A percentile compares a stretch with the other conserved stretches of the same genome.
phyloP scores from a whole-genome alignment of 2,329 filamentous ascomycete genomes.

The Calonectria pseudoreteaudii region DNA sequence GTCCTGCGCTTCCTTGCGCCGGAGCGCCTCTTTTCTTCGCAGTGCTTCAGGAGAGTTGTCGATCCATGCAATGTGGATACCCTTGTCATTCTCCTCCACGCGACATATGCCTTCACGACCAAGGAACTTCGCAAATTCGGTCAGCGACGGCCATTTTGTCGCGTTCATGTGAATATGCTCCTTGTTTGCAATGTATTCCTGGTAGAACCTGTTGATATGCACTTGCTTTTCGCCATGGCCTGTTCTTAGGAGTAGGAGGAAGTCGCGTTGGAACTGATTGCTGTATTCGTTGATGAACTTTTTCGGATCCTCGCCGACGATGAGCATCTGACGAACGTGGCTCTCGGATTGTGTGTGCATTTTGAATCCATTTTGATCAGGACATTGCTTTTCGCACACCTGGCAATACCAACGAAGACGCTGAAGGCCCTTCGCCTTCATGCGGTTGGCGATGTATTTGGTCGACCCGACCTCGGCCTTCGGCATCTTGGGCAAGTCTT shows the following conservation, averaged over 20 bases:
- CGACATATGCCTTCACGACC: constrained; percentile 88
- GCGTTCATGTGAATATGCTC: constrained; percentile 94
- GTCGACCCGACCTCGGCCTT: constrained; percentile 92
- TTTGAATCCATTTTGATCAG: constrained; percentile 93
- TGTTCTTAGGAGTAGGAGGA: constrained; percentile 80
- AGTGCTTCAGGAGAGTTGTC: constrained; percentile 92
- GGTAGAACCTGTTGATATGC: constrained; percentile 92
- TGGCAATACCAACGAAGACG: constrained; percentile 93
- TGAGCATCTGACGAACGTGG: constrained; percentile 88
- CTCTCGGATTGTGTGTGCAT: constrained; percentile 87
- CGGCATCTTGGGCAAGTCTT: constrained; percentile 72
- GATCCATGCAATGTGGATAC: constrained; percentile 88
- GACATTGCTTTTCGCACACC: constrained; percentile 73
- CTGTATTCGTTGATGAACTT: constrained; percentile 87
- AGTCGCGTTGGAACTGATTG: constrained; percentile 84
- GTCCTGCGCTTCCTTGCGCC: constrained; percentile 87
- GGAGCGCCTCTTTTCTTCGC: constrained; percentile 81
- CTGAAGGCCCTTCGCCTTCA: constrained; percentile 84
- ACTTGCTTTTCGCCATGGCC: constrained; percentile 92
- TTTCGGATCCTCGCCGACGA: constrained; percentile 88
- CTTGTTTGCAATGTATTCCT: constrained; percentile 90
- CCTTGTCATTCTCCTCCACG: constrained; percentile 90
- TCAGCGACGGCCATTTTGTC: constrained; percentile 88
- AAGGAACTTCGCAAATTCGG: constrained; percentile 89
- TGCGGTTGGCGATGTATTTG: constrained; percentile 91